A percentile compares a stretch with the other conserved stretches of the same genome.
These are phyloP conservation scores for Penicillium longicatenatum DNA, from an alignment of 495 filamentous ascomycete species.

Conservation along the genomic window DNA sequence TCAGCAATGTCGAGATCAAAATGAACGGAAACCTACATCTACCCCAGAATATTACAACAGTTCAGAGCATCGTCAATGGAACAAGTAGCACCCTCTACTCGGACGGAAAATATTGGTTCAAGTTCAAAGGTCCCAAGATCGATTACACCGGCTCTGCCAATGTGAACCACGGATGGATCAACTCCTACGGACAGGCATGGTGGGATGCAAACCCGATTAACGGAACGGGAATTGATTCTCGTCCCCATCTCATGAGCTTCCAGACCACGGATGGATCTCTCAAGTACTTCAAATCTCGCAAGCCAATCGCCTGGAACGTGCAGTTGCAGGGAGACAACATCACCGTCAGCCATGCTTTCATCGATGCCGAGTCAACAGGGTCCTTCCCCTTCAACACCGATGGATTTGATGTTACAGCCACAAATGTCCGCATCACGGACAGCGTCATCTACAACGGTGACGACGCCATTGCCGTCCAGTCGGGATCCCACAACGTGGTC, in stretches of 20 bases:
- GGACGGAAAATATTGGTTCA: constrained; percentile 34
- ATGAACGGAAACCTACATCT: constrained; percentile 45
- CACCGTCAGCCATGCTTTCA: constrained; percentile 37
- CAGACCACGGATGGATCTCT: constrained; percentile 37
- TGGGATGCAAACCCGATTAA: constrained; percentile 46
- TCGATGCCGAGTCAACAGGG: constrained; percentile 42
- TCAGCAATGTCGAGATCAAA: constrained; percentile 43
- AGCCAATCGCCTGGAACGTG: constrained; percentile 49
- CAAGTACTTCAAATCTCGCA: constrained; percentile 41
- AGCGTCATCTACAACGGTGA: constrained; percentile 46
- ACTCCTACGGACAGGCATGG: constrained; percentile 48
- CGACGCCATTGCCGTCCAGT: constrained; percentile 43
- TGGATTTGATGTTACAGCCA: constrained; percentile 42
- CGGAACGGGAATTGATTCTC: constrained; percentile 33
- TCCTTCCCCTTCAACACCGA: constrained; percentile 50
- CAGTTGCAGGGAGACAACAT: constrained; percentile 39
- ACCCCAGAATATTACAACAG: constrained; percentile 34
- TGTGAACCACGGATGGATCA: constrained; percentile 43
- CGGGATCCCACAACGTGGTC: constrained; percentile 37
- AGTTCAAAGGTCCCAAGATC: constrained; percentile 34
- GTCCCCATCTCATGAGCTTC: constrained; percentile 44
- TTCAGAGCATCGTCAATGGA: constrained; percentile 37
- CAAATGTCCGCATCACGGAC: constrained; percentile 38
- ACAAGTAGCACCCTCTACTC: constrained; percentile 16
- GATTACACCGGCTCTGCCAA: constrained; percentile 35